These are phyloP conservation scores for Drosera spatulata DNA, from an alignment of 179 eudicot genomes.

Conservation along the genomic window DNA sequence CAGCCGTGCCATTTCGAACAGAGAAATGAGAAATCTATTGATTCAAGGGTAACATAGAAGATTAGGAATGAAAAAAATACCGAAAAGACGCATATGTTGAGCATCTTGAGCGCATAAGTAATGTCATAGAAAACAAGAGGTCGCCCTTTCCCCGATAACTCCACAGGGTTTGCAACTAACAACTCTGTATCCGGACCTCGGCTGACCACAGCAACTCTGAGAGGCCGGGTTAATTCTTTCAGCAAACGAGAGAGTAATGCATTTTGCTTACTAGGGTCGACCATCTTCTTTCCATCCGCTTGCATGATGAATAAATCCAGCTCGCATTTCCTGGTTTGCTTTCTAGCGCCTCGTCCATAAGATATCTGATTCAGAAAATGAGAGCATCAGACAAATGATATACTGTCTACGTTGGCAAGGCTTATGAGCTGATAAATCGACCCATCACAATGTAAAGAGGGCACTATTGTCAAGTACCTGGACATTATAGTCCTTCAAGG, in stretches of 20 bases:
- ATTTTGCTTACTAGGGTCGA: slow-evolving; percentile 56
- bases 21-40: too few relatives aligned
- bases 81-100: slow-evolving; percentile 58
- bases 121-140: slow-evolving; percentile 75
- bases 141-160: slow-evolving; percentile 81
- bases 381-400: background rate
- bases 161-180: slow-evolving; percentile 85
- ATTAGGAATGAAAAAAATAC: slow-evolving; percentile 15
- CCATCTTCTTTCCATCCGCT: slow-evolving; percentile 82
- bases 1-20: too few relatives aligned
- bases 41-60: background rate
- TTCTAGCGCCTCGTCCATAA: slow-evolving; percentile 62
- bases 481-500: slow-evolving; percentile 74
- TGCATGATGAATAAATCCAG: slow-evolving; percentile 78
- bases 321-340: slow-evolving; percentile 47
- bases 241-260: slow-evolving; percentile 44
- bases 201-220: slow-evolving; percentile 62
- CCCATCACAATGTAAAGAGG: background rate
- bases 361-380: slow-evolving; percentile 42
- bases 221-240: slow-evolving; percentile 53
- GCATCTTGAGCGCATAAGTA: slow-evolving; percentile 82
- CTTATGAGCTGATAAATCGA: too few relatives aligned
- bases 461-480: slow-evolving; percentile 34
- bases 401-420: too few relatives aligned
- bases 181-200: slow-evolving; percentile 90